phyloP scores from a whole-genome alignment of 768 basidiomycete species.

The Russula vinacea region DNA sequence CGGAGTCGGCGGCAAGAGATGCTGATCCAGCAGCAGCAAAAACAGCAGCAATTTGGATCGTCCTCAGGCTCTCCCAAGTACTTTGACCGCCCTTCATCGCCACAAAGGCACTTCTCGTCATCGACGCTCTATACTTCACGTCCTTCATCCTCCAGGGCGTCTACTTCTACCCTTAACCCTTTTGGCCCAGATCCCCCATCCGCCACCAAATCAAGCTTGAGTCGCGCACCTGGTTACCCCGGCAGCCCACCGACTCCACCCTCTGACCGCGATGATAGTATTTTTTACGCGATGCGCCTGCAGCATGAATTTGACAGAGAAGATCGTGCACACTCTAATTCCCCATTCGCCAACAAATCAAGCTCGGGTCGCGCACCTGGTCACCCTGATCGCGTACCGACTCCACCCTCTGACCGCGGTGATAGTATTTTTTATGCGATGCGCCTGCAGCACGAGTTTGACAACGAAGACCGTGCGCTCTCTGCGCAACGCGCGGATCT shows the following conservation, averaged over 20 bases:
- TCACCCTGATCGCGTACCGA: not conserved
- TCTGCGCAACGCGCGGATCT: conserved; percentile 35
- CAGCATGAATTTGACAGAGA: too few species aligned
- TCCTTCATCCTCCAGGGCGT: not conserved
- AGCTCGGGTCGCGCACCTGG: not conserved
- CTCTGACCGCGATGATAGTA: conserved; percentile 28
- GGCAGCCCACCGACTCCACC: too few species aligned
- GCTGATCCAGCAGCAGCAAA: not conserved
- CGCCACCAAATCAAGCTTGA: not conserved
- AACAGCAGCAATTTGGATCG: not conserved
- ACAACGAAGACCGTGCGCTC: conserved; percentile 43
- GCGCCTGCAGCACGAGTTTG: conserved; percentile 40
- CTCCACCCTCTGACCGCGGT: conserved; percentile 25
- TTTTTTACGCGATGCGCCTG: too few species aligned
- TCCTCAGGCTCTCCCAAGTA: not conserved
- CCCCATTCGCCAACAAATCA: not conserved
- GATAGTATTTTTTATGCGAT: conserved; percentile 33
- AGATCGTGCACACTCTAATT: too few species aligned
- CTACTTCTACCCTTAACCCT: not conserved
- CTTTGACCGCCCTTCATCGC: not conserved
- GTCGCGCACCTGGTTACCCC: not conserved
- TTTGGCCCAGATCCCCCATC: not conserved
- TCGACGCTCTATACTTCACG: not conserved
- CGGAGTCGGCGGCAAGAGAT: conserved; percentile 17
- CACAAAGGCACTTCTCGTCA: not conserved